A percentile compares a stretch with the other conserved stretches of the same genome.
These are phyloP conservation scores for Planoprotostelium fungivorum DNA, from an alignment of 78 protist genomes.

Conservation along the genomic window DNA sequence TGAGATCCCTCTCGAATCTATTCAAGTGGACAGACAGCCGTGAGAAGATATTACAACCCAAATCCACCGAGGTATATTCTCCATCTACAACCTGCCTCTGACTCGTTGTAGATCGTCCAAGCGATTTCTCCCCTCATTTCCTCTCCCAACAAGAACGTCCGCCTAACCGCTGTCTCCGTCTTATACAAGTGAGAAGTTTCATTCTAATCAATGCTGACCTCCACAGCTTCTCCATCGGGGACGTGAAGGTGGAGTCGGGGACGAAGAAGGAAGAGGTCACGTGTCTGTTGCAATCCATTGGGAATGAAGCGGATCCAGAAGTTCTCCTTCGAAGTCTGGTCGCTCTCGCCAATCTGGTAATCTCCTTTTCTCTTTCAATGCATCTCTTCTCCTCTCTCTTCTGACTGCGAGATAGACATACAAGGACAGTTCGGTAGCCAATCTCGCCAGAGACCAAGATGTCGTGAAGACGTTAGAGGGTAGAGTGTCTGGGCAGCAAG, in stretches of 20 bases:
- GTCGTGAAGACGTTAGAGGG: neutral
- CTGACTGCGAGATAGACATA: neutral
- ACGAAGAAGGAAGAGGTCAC: neutral
- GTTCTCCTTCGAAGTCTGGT: neutral
- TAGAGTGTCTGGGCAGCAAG: neutral
- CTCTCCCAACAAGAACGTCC: neutral
- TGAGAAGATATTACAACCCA: neutral
- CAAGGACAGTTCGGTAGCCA: neutral
- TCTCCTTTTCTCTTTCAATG: too few species aligned
- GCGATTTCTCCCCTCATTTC: neutral
- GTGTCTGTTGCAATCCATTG: neutral
- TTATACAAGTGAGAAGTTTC: neutral
- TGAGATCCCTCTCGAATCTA: neutral
- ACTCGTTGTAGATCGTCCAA: neutral
- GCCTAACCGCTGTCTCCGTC: neutral
- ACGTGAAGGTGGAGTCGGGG: neutral
- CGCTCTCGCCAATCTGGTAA: neutral
- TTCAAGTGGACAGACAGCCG: neutral
- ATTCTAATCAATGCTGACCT: neutral
- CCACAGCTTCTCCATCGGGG: neutral
- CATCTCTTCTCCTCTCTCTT: too few species aligned
- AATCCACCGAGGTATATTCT: neutral
- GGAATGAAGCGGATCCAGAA: neutral
- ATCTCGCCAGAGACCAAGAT: neutral
- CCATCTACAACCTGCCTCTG: neutral